phyloP scores from a whole-genome alignment of 805 yeast genomes.

The Cyberlindnera mrakii region DNA sequence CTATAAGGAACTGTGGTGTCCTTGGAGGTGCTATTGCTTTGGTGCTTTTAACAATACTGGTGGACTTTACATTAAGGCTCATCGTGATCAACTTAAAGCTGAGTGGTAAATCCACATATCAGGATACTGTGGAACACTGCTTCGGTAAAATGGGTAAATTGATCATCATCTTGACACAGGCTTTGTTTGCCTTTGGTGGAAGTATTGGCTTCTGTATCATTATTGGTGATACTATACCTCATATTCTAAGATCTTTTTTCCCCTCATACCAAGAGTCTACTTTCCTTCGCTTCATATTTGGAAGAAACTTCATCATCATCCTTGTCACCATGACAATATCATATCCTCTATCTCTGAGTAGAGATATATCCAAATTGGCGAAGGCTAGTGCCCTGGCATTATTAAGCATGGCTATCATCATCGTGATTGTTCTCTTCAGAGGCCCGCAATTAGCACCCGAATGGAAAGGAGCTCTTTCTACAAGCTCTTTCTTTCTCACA shows the following conservation, averaged over 20 bases:
- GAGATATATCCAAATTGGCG: constrained; percentile 80
- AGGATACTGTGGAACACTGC: constrained; percentile 75
- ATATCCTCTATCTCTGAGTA: constrained; percentile 73
- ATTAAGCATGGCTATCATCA: constrained; percentile 76
- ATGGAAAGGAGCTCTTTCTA: constrained; percentile 42
- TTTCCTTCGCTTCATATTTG: constrained; percentile 48
- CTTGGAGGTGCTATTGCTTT: constrained; percentile 64
- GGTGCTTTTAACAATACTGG: constrained; percentile 54
- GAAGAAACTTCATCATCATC: constrained; percentile 65
- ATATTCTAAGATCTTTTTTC: constrained; percentile 66
- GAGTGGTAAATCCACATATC: constrained; percentile 72
- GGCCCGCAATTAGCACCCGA: constrained; percentile 57
- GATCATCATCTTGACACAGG: constrained; percentile 67
- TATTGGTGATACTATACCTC: constrained; percentile 93
- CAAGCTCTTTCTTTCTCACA: constrained; percentile 46
- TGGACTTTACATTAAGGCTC: constrained; percentile 83
- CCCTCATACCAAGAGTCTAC: constrained; percentile 31
- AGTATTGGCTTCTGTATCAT: constrained; percentile 90
- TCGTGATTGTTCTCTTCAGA: constrained; percentile 61
- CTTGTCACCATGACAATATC: constrained; percentile 68
- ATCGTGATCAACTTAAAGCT: constrained; percentile 79
- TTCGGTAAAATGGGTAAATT: constrained; percentile 71
- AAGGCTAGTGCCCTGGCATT: constrained; percentile 84
- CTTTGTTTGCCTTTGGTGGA: constrained; percentile 91
- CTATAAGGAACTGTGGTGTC: constrained; percentile 75